A percentile compares a stretch with the other conserved stretches of the same genome.
These are phyloP conservation scores for Alternaria angustiovoidea DNA, from an alignment of 2,329 filamentous ascomycete species.

Conservation along the genomic window DNA sequence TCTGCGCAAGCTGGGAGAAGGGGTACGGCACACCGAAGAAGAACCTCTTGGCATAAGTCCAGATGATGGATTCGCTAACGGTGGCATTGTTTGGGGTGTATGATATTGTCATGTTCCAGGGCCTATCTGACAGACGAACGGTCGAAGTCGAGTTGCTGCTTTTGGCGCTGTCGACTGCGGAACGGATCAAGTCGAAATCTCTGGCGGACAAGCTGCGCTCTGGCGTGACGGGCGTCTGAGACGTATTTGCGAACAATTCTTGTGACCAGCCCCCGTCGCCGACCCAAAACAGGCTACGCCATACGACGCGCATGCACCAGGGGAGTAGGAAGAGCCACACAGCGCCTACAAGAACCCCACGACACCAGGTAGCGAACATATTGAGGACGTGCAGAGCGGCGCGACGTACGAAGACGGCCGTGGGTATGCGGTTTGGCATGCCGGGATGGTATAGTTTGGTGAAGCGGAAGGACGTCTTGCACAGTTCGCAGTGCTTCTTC, in stretches of 20 bases:
- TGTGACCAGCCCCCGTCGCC: slow-evolving; percentile 76
- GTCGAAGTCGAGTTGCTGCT: slow-evolving; percentile 29
- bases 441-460: slow-evolving; percentile 95
- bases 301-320: slow-evolving; percentile 88
- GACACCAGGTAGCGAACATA: slow-evolving; percentile 78
- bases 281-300: slow-evolving; percentile 94
- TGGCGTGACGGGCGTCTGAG: slow-evolving; percentile 8
- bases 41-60: slow-evolving; percentile 57
- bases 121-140: slow-evolving; percentile 33
- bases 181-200: slow-evolving; percentile 30
- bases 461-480: slow-evolving; percentile 97
- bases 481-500: slow-evolving; percentile 99
- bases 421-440: slow-evolving; percentile 87
- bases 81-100: slow-evolving; percentile 51
- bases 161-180: slow-evolving; percentile 29
- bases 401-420: slow-evolving; percentile 81
- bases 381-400: slow-evolving; percentile 75
- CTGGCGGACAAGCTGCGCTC: slow-evolving; percentile 5
- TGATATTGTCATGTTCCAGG: slow-evolving; percentile 48
- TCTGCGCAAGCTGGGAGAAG: slow-evolving; percentile 26
- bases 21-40: slow-evolving; percentile 44
- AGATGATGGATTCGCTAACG: slow-evolving; percentile 55
- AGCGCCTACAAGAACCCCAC: slow-evolving; percentile 77
- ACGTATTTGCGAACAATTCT: slow-evolving; percentile 45
- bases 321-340: slow-evolving; percentile 92